Base-by-base conservation (phyloP, 2,329 filamentous ascomycete genomes). In the Aspergillus vadensis region DNA sequence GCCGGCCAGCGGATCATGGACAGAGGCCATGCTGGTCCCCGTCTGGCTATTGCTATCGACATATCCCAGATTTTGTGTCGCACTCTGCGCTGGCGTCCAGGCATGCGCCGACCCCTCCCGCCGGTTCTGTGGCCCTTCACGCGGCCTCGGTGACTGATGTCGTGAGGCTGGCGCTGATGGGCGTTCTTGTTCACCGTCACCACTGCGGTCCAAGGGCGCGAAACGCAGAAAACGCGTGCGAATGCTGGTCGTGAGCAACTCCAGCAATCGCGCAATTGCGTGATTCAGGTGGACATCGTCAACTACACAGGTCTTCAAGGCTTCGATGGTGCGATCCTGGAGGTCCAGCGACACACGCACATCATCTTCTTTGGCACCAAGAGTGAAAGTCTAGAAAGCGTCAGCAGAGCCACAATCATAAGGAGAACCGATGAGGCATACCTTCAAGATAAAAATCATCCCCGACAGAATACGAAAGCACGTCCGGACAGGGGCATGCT, bases 201-300 rank as follows among this genome's bases (percentile, higher is more conserved):
- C 70, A 6, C 76, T 78, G n/a, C 83, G 78, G 50, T 82, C 81
- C 57, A 78, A 79, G 4, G 82, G 82, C 8, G 82, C 79, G 60
- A 87, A 83, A 27, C 84, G 83, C 21, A 87, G 79, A 65, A 88
- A 85, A 52, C 83, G 81, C 4, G 81, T 81, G 56, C 84, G 83
- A 58, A 87, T 83, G 60, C 82, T 84, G 53, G 82, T 79, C 2
- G 84, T 87, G 14, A 88, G 78, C 3, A 83, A 82, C 63, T 86
- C 81, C 14, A 88, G 79, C 15, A 88, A 79, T 47, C 86, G 84
- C 12, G 86, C 85, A 60, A 88, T 87, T 23, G 85, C 84, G 64
- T 85, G 83, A 52, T 82, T 85, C 2, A 89, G 81, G 70, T 89
- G 86, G 15, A 88, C 85, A 67, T 89, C 86, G 67, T 89, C 86